Base-by-base conservation (phyloP, 2,329 filamentous ascomycete genomes). In the Cryphonectria naterciae region DNA sequence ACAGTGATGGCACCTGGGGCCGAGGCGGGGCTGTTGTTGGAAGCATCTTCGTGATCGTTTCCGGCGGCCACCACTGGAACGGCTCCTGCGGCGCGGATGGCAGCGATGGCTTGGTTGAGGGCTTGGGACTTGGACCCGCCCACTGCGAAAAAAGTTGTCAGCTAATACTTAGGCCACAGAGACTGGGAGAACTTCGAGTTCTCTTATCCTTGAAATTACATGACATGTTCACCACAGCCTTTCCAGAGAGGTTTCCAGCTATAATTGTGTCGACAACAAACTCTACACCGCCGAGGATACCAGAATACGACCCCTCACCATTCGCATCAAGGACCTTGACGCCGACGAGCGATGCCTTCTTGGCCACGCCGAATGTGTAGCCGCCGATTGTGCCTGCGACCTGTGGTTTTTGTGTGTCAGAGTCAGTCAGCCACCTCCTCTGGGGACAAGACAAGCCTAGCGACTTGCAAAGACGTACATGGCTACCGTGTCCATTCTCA, bases 201-300 rank as follows among this genome's bases (percentile, higher is more conserved):
- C 43, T 46, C 43, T 22, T 1, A n/a, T n/a, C 19, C 28, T 22
- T n/a, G 1, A 4, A 10, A 37, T n/a, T 37, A 65, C 63, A 56
- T 4, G 88, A 90, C 87, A 90, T 88, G 83, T 89, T 90, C 83
- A 90, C 85, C 75, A 90, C 85, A 69, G 86, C 83, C 76, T 86
- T 88, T 76, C 86, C 86, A n/a, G 73, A 71, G 46, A 84, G 78
- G 32, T 81, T 81, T 73, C 80, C 80, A 49, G 77, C 68, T 58
- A 77, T 74, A 56, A 81, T 87, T 73, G 88, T 83, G n/a, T 83
- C 73, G 61, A 83, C 81, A 61, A 88, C 82, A 71, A 83, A 90
- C 75, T 89, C 82, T 80, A 92, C 85, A 72, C 89, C 90, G n/a
- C 83, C 79, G 65, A 92, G 83, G 67, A 91, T 83, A 68, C 81